Evolutionary conservation across 495 filamentous ascomycete species (phyloP).

Genomic region (Sabuloglossum arenarium): DNA sequence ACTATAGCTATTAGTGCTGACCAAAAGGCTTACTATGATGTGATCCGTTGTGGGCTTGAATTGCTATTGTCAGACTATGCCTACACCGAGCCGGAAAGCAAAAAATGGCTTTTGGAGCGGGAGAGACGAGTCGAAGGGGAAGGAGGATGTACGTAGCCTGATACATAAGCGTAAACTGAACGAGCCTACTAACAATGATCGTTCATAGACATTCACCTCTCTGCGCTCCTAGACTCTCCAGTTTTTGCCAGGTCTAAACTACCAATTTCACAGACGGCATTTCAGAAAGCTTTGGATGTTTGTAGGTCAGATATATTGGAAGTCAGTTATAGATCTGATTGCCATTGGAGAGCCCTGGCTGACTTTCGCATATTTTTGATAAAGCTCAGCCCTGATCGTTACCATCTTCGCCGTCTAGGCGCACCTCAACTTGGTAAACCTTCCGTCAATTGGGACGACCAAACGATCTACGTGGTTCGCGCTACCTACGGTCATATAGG

Average conservation of each 20-base stretch:
- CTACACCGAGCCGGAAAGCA: background rate
- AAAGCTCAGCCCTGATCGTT: constrained; percentile 13
- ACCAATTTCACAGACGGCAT: constrained; percentile 12
- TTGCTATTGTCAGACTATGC: constrained; percentile 1
- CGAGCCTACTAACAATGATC: background rate
- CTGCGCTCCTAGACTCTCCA: constrained; percentile 15
- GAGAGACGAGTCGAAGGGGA: background rate
- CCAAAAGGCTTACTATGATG: background rate
- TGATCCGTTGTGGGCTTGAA: constrained; percentile 2
- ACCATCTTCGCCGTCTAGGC: constrained; percentile 12
- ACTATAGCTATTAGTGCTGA: background rate
- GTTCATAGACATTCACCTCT: constrained; percentile 18
- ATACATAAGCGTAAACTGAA: background rate
- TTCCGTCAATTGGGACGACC: constrained; percentile 4
- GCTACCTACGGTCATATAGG: background rate
- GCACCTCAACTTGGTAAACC: background rate
- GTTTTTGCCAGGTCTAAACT: constrained; percentile 15
- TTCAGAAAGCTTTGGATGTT: constrained; percentile 12
- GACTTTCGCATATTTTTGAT: background rate
- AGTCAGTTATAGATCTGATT: background rate
- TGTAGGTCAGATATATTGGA: background rate
- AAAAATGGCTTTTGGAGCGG: background rate
- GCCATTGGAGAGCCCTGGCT: background rate
- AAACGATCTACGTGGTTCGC: constrained; percentile 2
- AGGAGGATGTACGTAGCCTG: background rate